Base-by-base conservation (phyloP, 192 early-diverging fungal genomes). In the Lunasporangiospora selenospora region DNA sequence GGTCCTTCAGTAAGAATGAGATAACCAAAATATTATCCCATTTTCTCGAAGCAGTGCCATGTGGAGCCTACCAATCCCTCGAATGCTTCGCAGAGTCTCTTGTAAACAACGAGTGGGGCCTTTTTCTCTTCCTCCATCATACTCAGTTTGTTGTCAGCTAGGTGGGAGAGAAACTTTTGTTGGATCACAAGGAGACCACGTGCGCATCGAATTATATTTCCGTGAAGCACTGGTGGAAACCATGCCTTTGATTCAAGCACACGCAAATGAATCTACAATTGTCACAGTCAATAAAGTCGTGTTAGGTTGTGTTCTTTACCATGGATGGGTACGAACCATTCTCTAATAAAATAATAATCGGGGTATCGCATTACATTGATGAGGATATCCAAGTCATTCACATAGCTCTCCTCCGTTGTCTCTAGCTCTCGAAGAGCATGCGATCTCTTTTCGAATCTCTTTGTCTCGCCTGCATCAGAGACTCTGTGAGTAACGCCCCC, bases 361-460 rank as follows among this genome's bases (percentile, higher is more conserved):
- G n/a, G n/a, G n/a, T n/a, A n/a, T n/a, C n/a, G n/a, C n/a, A n/a
- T 58, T 41, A 77, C 81, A 10, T 79, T 61, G 2, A 76, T 53
- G 13, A 85, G 59, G 19, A 77, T 49, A 30, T 83, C 78, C 24
- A 85, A 46, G 51, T 85, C 84, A 26, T 67, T 62, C 33, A 85
- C 80, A 43, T 80, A 85, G 10, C 61, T 65, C 40, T 75, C 61
- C 30, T 85, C 84, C 5, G 84, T 83, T 26, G 65, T 44, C 44
- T 77, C 45, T 19, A 86, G 63, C 40, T 84, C 84, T 13, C 42
- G 58, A 18, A 86, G 47, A 4, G 81, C 77, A 37, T 79, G 78
- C 1, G 58, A 57, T 13, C 77, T 61, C 50, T 75, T 80, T 26
- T 65, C 56, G 19, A 58, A 73, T 3, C 69, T 13, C 29, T 63